These are phyloP conservation scores for Clathrospora elynae DNA, from an alignment of 2,329 filamentous ascomycete genomes.

Conservation along the genomic window DNA sequence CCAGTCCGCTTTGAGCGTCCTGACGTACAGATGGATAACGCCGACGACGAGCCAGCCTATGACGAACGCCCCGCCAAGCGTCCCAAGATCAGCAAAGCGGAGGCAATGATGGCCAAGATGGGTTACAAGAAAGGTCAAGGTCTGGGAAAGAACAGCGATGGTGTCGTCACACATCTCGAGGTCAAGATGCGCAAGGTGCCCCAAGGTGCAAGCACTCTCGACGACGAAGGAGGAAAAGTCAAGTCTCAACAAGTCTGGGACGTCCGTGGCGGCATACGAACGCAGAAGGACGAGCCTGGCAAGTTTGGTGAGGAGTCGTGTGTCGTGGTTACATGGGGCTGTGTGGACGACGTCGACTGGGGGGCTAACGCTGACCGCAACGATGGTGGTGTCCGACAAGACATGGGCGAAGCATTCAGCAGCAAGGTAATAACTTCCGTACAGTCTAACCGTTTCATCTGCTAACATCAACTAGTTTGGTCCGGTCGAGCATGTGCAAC, in stretches of 20 bases:
- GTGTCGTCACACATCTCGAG: conserved; percentile 84
- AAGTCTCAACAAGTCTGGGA: conserved; percentile 59
- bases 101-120: conserved; percentile 89
- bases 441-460: neutral
- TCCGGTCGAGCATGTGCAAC: conserved; percentile 76
- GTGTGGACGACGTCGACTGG: conserved; percentile 85
- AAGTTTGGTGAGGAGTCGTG: conserved; percentile 67
- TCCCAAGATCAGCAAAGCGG: conserved; percentile 58
- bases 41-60: conserved; percentile 15
- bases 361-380: conserved; percentile 71
- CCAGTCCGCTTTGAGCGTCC: conserved; percentile 71
- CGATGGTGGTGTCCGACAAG: conserved; percentile 74
- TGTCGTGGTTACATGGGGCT: conserved; percentile 80
- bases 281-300: conserved; percentile 43
- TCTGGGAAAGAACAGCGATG: conserved; percentile 78
- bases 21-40: conserved; percentile 18
- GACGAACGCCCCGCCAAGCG: conserved; percentile 52
- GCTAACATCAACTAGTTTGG: conserved; percentile 66
- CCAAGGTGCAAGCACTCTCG: conserved; percentile 25
- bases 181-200: conserved; percentile 51
- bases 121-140: conserved; percentile 90
- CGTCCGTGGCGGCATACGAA: conserved; percentile 75
- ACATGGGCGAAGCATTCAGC: conserved; percentile 92
- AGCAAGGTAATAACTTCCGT: conserved; percentile 63
- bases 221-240: conserved; percentile 57